Base-by-base conservation (phyloP, 2,329 filamentous ascomycete species). In the Xenoacremonium recifei region DNA sequence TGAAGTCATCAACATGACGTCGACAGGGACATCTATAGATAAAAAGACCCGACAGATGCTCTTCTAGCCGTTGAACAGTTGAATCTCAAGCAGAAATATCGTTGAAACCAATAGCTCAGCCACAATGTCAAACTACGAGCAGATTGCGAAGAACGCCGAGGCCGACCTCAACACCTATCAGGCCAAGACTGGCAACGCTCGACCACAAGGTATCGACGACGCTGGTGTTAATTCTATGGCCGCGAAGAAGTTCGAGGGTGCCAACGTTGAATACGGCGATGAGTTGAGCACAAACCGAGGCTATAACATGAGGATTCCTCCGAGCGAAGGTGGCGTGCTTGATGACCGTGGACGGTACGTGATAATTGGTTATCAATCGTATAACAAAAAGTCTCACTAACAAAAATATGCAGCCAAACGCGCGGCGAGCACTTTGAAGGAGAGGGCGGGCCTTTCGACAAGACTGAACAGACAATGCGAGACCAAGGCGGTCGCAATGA, bases 81-180 rank as follows among this genome's bases (percentile, higher is more conserved):
- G n/a, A n/a, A n/a, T n/a, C n/a, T n/a, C n/a, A n/a, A n/a, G 15
- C 23, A 9, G 23, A 27, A 27, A 27, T 27, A 27, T 27, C 7
- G 23, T n/a, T 27, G 13, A 13, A 27, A 27, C 23, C 23, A 27
- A 27, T 9, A 27, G 7, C 16, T 23, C 5, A 40, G 42, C 30
- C 30, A 44, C 27, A 31, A 63, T 63, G 60, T 33, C 58, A 21
- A 61, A 69, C 44, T 66, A 71, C 42, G 64, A 67, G 46, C 54
- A 68, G 39, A 69, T 76, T 40, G 66, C 72, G 42, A 59, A 66
- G 23, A 56, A 72, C 52, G 71, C 73, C 33, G 71, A 76, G 63
- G 57, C 55, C 39, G 70, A 75, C 50, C 63, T 75, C 41, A 75
- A 75, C 63, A 68, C 62, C 11, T 71, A 73, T 53, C 64, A 72